These are phyloP conservation scores for Nakazawaea holstii DNA, from an alignment of 805 yeast species.

Conservation along the genomic window DNA sequence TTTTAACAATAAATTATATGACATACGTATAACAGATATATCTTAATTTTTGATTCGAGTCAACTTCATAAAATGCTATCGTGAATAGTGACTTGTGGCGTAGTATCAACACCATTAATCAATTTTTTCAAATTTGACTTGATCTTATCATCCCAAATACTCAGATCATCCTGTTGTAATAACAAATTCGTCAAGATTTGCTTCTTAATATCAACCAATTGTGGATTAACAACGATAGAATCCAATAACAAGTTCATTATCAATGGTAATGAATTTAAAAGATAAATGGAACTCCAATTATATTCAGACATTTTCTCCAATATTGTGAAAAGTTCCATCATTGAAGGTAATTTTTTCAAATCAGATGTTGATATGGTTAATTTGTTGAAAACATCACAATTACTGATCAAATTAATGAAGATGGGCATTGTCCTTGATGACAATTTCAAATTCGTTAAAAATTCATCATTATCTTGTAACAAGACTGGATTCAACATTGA, in stretches of 20 bases:
- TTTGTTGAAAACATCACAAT: background rate
- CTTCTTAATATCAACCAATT: background rate
- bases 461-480: background rate
- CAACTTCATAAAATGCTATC: background rate
- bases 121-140: background rate
- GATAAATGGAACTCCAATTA: background rate
- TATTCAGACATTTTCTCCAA: background rate
- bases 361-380: background rate
- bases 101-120: background rate
- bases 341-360: constrained; percentile 1
- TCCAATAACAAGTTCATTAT: constrained; percentile 7
- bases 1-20: too few relatives aligned
- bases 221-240: background rate
- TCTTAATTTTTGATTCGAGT: too few relatives aligned
- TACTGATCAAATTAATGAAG: background rate
- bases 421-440: background rate
- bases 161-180: background rate
- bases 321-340: background rate
- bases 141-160: background rate
- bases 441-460: background rate
- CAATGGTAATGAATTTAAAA: background rate
- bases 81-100: constrained; percentile 1
- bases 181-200: constrained; percentile 1
- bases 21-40: too few relatives aligned
- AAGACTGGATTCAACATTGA: background rate